Percentiles rank a stretch among this genome's conserved stretches.
These are phyloP conservation scores for Lanmaoa pseudosensibilis DNA, from an alignment of 768 basidiomycete genomes.

Conservation along the genomic window DNA sequence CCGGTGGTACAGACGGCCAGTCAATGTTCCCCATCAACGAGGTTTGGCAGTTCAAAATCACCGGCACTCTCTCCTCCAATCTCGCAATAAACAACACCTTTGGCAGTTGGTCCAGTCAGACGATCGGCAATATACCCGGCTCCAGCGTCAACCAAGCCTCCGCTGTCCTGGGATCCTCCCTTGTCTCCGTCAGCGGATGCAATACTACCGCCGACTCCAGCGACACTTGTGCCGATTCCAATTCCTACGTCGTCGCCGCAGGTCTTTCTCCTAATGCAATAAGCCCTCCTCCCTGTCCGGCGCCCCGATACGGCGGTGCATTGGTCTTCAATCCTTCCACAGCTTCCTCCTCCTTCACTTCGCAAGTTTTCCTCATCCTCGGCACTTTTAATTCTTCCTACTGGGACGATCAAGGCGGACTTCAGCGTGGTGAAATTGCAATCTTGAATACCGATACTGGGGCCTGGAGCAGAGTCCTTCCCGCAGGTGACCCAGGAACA, in stretches of 20 bases:
- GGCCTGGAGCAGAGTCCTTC: slow-evolving; percentile 70
- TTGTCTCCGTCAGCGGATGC: slow-evolving; percentile 67
- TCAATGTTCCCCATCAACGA: slow-evolving; percentile 53
- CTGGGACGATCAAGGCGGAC: slow-evolving; percentile 67
- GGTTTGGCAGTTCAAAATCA: slow-evolving; percentile 67
- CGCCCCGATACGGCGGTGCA: slow-evolving; percentile 60
- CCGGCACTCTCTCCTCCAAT: slow-evolving; percentile 74
- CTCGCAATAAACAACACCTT: slow-evolving; percentile 42
- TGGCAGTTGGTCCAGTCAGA: slow-evolving; percentile 61
- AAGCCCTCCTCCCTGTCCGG: slow-evolving; percentile 54
- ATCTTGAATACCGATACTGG: slow-evolving; percentile 61
- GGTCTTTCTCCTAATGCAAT: slow-evolving; percentile 32
- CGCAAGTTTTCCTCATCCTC: slow-evolving; percentile 68
- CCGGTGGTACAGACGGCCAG: slow-evolving; percentile 63
- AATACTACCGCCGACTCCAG: slow-evolving; percentile 39
- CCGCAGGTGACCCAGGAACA: slow-evolving; percentile 67
- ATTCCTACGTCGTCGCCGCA: slow-evolving; percentile 52
- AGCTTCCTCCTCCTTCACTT: slow-evolving; percentile 50
- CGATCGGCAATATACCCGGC: slow-evolving; percentile 36
- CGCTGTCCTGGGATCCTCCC: slow-evolving; percentile 50
- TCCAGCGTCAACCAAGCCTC: slow-evolving; percentile 51
- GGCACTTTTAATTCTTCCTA: slow-evolving; percentile 62
- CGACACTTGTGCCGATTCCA: slow-evolving; percentile 56
- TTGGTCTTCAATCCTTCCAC: slow-evolving; percentile 54
- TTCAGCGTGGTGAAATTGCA: slow-evolving; percentile 71